These are phyloP conservation scores for Ceratocystiopsis brevicomis DNA, from an alignment of 2,329 filamentous ascomycete genomes.

Conservation along the genomic window DNA sequence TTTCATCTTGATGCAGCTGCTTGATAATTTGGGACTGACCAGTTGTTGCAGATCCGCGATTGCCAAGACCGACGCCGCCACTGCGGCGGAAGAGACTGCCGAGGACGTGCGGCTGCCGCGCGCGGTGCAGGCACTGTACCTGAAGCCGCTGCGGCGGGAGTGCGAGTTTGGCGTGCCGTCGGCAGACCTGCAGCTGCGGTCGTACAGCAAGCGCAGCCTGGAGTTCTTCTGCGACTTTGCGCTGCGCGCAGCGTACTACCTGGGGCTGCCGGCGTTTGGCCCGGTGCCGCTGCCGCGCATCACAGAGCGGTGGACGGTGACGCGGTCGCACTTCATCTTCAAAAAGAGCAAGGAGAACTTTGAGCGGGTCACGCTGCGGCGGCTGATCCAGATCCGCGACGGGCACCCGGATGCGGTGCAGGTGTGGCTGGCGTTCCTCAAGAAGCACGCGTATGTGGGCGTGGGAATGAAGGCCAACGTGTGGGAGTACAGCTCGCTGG, in stretches of 20 bases:
- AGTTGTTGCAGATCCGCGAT: not conserved
- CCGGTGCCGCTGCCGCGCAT: conserved; percentile 74
- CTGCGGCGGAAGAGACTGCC: not conserved
- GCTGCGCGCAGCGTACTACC: conserved; percentile 82
- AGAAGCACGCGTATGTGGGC: conserved; percentile 87
- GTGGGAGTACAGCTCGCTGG: conserved; percentile 64
- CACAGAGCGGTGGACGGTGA: conserved; percentile 87
- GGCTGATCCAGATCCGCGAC: conserved; percentile 83
- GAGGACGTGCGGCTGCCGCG: conserved; percentile 41
- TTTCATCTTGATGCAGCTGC: not conserved
- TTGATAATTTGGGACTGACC: no score
- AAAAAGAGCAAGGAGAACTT: conserved; percentile 99
- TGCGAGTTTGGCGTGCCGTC: conserved; percentile 61
- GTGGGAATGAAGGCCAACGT: conserved; percentile 98
- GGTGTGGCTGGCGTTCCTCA: conserved; percentile 78
- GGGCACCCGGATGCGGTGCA: conserved; percentile 77
- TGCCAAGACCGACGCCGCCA: not conserved
- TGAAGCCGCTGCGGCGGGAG: conserved; percentile 62
- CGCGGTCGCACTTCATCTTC: conserved; percentile 73
- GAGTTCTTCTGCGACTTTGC: conserved; percentile 94
- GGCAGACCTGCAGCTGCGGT: conserved; percentile 83
- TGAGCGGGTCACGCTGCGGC: conserved; percentile 68
- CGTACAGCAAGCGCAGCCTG: conserved; percentile 74
- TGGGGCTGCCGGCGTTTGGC: conserved; percentile 68
- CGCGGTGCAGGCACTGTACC: conserved; percentile 68